These are phyloP conservation scores for Botryosphaeria dothidea DNA, from an alignment of 2,329 filamentous ascomycete genomes.

Conservation along the genomic window DNA sequence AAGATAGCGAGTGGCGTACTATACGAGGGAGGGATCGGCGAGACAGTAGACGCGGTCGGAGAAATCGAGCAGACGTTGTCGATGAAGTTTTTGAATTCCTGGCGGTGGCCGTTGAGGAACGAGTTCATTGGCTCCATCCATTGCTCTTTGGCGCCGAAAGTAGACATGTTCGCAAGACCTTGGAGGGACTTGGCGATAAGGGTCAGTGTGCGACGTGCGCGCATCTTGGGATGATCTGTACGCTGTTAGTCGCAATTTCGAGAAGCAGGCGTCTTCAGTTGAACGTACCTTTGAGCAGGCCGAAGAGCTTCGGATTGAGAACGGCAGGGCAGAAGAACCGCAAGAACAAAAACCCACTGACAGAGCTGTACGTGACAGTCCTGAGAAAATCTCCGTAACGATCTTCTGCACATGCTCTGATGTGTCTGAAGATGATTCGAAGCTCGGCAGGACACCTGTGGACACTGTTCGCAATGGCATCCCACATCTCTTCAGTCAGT, in stretches of 20 bases:
- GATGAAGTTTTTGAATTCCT: slow-evolving; percentile 82
- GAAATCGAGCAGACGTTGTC: slow-evolving; percentile 84
- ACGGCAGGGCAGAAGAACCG: slow-evolving; percentile 97
- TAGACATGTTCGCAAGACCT: slow-evolving; percentile 85
- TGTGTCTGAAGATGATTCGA: slow-evolving; percentile 83
- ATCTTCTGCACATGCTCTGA: slow-evolving; percentile 89
- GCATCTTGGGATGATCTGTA: slow-evolving; percentile 75
- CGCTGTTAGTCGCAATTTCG: slow-evolving; percentile 24
- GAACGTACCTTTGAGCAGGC: slow-evolving; percentile 67
- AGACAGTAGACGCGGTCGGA: slow-evolving; percentile 59
- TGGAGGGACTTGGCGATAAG: slow-evolving; percentile 91
- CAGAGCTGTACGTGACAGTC: slow-evolving; percentile 88
- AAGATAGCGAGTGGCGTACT: slow-evolving; percentile 91
- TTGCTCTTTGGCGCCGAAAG: slow-evolving; percentile 91
- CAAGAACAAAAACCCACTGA: slow-evolving; percentile 91
- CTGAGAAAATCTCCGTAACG: slow-evolving; percentile 90
- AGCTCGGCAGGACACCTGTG: slow-evolving; percentile 77
- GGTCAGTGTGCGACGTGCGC: slow-evolving; percentile 84
- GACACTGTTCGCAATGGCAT: slow-evolving; percentile 75
- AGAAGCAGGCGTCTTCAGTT: neutral
- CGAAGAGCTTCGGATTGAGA: slow-evolving; percentile 90
- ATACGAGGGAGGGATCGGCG: slow-evolving; percentile 77
- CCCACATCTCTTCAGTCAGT: slow-evolving; percentile 82
- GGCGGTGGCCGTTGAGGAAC: slow-evolving; percentile 74
- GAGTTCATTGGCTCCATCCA: slow-evolving; percentile 99